A percentile compares a stretch with the other conserved stretches of the same genome.
Conservation (phyloP, 352 stramenopile genomes). For the Hyaloperonospora arabidopsidis region DNA sequence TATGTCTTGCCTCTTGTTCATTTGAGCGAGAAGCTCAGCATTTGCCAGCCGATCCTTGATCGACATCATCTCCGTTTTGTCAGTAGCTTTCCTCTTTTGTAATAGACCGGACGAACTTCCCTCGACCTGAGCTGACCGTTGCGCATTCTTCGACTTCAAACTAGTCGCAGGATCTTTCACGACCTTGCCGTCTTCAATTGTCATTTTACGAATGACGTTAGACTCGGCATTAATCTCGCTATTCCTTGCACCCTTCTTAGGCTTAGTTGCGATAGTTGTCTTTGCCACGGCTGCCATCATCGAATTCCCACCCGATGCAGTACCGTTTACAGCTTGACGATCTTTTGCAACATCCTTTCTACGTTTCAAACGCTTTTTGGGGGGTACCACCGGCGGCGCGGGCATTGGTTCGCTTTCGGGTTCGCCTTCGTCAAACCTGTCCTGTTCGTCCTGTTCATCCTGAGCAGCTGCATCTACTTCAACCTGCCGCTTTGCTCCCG, state of each 20-base stretch:
- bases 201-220: constrained; percentile 9
- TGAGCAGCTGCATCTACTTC: constrained; percentile 19
- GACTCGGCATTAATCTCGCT: constrained; percentile 2
- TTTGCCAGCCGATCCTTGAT: constrained; percentile 42
- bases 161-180: constrained; percentile 4
- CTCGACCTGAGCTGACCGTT: constrained; percentile 4
- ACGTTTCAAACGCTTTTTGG: constrained; percentile 35
- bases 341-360: constrained; percentile 25
- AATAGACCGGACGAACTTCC: not conserved
- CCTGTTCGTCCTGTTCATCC: constrained; percentile 18
- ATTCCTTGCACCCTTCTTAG: constrained; percentile 7
- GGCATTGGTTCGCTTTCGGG: constrained; percentile 21
- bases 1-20: constrained; percentile 53
- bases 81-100: constrained; percentile 16
- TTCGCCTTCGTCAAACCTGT: constrained; percentile 19
- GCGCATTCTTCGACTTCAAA: constrained; percentile 8
- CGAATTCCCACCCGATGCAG: not conserved
- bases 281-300: constrained; percentile 20
- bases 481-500: constrained; percentile 29
- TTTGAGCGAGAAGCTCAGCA: constrained; percentile 40
- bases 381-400: constrained; percentile 4
- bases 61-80: constrained; percentile 27
- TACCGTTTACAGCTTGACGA: constrained; percentile 5
- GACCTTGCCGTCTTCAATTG: not conserved
- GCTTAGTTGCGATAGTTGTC: constrained; percentile 11